Percentiles rank a stretch among this genome's conserved stretches.
These are phyloP conservation scores for Microthlaspi erraticum DNA, from an alignment of 345 rosid species.

Conservation along the genomic window DNA sequence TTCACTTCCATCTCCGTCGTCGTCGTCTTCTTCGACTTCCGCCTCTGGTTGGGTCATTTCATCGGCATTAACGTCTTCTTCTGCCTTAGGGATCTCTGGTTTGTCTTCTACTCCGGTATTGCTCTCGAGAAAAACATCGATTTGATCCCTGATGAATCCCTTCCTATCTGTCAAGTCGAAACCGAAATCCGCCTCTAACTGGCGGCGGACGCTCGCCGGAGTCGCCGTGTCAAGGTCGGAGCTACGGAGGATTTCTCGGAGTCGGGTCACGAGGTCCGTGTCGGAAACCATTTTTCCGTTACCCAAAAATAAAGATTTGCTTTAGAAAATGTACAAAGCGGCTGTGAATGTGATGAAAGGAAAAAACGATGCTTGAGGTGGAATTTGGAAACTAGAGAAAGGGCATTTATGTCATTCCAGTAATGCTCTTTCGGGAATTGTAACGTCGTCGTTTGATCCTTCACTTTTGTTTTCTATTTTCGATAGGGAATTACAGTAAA, in stretches of 20 bases:
- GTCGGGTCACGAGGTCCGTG: constrained; percentile 69
- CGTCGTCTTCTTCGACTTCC: constrained; percentile 38
- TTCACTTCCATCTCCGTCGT: constrained; percentile 42
- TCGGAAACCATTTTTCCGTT: constrained; percentile 66
- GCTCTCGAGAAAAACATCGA: constrained; percentile 66
- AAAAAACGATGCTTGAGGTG: constrained; percentile 31
- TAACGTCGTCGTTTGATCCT: constrained; percentile 24
- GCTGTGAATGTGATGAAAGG: constrained; percentile 32
- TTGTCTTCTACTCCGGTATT: constrained; percentile 38
- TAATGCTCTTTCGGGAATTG: neutral
- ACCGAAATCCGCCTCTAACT: constrained; percentile 65
- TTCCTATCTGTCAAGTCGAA: constrained; percentile 70
- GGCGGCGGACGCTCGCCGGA: constrained; percentile 70
- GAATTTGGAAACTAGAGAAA: neutral
- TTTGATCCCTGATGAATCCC: constrained; percentile 69
- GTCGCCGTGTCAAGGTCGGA: constrained; percentile 85
- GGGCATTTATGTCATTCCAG: constrained; percentile 18
- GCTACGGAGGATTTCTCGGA: constrained; percentile 64
- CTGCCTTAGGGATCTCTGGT: constrained; percentile 31
- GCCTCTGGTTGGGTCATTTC: constrained; percentile 42
- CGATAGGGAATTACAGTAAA: too few species aligned
- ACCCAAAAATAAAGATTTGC: neutral
- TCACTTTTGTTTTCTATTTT: too few species aligned
- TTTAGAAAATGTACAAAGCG: constrained; percentile 8
- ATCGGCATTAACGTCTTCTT: constrained; percentile 43